phyloP scores from a whole-genome alignment of 2,329 filamentous ascomycete species.

The Pyrenophora seminiperda region DNA sequence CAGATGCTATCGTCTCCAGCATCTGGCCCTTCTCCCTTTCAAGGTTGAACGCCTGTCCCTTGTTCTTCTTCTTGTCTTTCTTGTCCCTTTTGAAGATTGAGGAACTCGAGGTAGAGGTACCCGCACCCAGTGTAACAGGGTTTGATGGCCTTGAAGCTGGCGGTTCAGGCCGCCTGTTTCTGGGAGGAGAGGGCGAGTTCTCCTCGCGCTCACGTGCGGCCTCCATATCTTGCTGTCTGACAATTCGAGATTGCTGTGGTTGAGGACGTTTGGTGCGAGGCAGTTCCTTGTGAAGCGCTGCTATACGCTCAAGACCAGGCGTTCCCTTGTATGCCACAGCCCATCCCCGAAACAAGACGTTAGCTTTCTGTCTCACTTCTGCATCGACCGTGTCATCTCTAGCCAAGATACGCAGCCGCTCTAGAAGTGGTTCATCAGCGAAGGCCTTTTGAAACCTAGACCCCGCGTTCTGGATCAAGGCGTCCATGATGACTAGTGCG shows the following conservation, averaged over 20 bases:
- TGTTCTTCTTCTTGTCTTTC: constrained; percentile 58
- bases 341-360: constrained; percentile 86
- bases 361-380: constrained; percentile 86
- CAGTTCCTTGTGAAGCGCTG: constrained; percentile 75
- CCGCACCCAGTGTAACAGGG: constrained; percentile 34
- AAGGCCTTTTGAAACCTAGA: constrained; percentile 84
- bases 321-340: constrained; percentile 78
- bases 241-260: constrained; percentile 78
- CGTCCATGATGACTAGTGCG: constrained; percentile 86
- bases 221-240: constrained; percentile 78
- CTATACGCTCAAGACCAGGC: constrained; percentile 78
- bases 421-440: constrained; percentile 87
- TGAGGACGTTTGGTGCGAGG: constrained; percentile 65
- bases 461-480: constrained; percentile 92
- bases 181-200: constrained; percentile 39
- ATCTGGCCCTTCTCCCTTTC: constrained; percentile 87
- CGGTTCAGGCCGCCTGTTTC: constrained; percentile 29
- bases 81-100: constrained; percentile 60
- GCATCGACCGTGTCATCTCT: constrained; percentile 83
- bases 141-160: constrained; percentile 38
- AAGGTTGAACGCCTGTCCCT: constrained; percentile 74
- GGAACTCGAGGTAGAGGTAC: constrained; percentile 55
- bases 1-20: constrained; percentile 84
- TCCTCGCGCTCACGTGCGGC: constrained; percentile 71
- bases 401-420: constrained; percentile 85